A percentile compares a stretch with the other conserved stretches of the same genome.
These are phyloP conservation scores for Diaporthe ampelina DNA, from an alignment of 2,329 filamentous ascomycete genomes.

Conservation along the genomic window DNA sequence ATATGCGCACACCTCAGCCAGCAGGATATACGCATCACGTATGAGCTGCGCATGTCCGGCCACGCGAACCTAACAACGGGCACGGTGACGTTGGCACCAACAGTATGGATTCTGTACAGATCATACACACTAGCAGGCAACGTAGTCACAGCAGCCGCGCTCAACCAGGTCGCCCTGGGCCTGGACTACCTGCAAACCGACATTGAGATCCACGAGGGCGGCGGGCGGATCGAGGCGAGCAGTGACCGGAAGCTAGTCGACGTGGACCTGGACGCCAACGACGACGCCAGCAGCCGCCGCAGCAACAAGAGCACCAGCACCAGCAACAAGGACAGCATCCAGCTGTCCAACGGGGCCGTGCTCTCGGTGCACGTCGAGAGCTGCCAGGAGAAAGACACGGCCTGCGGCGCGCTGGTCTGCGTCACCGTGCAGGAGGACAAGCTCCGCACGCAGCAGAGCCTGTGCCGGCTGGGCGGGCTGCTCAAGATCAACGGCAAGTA, in stretches of 20 bases:
- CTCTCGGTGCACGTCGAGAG: slow-evolving; percentile 36
- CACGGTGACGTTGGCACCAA: slow-evolving; percentile 28
- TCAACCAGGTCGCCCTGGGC: slow-evolving; percentile 30
- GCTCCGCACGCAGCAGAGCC: slow-evolving; percentile 4
- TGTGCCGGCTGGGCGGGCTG: slow-evolving; percentile 37
- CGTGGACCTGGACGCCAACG: slow-evolving; percentile 11
- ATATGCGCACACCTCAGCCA: slow-evolving; percentile 35
- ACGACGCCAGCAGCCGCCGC: slow-evolving; percentile 21
- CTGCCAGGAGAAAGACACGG: background rate
- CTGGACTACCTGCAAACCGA: slow-evolving; percentile 31
- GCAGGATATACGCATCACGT: slow-evolving; percentile 33
- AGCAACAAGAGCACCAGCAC: background rate
- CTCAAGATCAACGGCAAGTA: slow-evolving; percentile 39
- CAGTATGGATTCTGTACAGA: slow-evolving; percentile 37
- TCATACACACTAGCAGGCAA: background rate
- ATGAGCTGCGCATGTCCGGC: slow-evolving; percentile 39
- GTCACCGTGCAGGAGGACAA: slow-evolving; percentile 20
- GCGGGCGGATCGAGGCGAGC: slow-evolving; percentile 30
- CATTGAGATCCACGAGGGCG: slow-evolving; percentile 39
- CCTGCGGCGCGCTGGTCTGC: slow-evolving; percentile 38
- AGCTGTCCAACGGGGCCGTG: slow-evolving; percentile 19
- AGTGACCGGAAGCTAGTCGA: slow-evolving; percentile 26
- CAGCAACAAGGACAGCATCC: slow-evolving; percentile 25
- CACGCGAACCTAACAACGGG: background rate
- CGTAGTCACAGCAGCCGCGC: slow-evolving; percentile 10